Conservation (phyloP, 139 green algal genomes). For the Edaphochlamys debaryana region DNA sequence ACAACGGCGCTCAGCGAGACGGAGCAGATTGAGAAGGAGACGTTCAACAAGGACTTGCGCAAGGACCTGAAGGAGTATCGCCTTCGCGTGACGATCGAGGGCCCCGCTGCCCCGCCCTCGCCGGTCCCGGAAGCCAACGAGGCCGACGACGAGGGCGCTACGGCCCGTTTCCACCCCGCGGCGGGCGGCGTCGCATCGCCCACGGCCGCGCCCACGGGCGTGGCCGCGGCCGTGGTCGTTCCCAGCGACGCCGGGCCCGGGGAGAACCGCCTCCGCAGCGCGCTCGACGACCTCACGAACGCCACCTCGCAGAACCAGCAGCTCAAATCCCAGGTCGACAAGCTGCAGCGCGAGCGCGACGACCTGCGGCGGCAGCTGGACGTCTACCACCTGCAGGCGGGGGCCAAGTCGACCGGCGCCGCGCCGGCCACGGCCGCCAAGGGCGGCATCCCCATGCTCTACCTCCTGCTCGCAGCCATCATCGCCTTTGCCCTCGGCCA, state of each 20-base stretch:
- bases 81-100: slow-evolving; percentile 64
- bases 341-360: slow-evolving; percentile 45
- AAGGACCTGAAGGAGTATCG: slow-evolving; percentile 54
- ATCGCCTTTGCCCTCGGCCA: slow-evolving; percentile 56
- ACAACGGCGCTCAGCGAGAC: slow-evolving; percentile 49
- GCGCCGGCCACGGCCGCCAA: neutral
- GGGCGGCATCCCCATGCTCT: slow-evolving; percentile 12
- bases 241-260: neutral
- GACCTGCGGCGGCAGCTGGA: slow-evolving; percentile 50
- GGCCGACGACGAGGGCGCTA: slow-evolving; percentile 20
- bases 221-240: neutral
- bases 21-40: slow-evolving; percentile 58
- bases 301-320: slow-evolving; percentile 33
- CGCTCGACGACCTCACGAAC: slow-evolving; percentile 14
- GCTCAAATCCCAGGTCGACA: slow-evolving; percentile 27
- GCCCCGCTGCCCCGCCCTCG: slow-evolving; percentile 63
- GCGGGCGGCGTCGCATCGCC: neutral
- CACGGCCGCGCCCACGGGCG: neutral
- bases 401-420: neutral
- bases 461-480: slow-evolving; percentile 48
- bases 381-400: slow-evolving; percentile 12
- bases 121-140: slow-evolving; percentile 62
- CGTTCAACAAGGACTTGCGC: slow-evolving; percentile 49
- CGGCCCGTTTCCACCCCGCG: neutral
- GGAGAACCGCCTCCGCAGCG: neutral